phyloP scores from a whole-genome alignment of 768 basidiomycete genomes.

The Tricholoma matsutake region DNA sequence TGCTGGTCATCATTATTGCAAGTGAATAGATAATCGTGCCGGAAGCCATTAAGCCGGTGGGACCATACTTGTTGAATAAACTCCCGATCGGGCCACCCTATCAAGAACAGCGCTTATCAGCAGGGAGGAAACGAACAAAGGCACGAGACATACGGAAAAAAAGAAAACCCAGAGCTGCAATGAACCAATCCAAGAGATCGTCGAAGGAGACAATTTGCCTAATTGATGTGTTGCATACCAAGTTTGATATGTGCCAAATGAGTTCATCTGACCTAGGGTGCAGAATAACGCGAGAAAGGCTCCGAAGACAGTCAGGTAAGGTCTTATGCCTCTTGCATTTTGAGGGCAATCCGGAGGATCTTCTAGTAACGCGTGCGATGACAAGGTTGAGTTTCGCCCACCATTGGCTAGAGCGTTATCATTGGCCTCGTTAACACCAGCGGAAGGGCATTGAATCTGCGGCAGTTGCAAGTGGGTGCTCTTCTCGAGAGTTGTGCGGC shows the following conservation, averaged over 20 bases:
- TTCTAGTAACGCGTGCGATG: slow-evolving; percentile 6
- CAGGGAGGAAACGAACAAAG: neutral
- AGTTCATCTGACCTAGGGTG: slow-evolving; percentile 69
- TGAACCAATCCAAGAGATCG: slow-evolving; percentile 71
- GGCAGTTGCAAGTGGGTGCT: slow-evolving; percentile 6
- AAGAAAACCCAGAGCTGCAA: slow-evolving; percentile 69
- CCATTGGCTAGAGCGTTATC: neutral
- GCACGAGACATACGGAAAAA: slow-evolving; percentile 48
- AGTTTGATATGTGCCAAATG: slow-evolving; percentile 70
- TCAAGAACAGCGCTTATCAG: neutral
- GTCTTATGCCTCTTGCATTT: slow-evolving; percentile 30
- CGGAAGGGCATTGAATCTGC: neutral
- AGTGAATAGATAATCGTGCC: slow-evolving; percentile 48
- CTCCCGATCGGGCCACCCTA: slow-evolving; percentile 64
- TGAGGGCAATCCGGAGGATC: slow-evolving; percentile 5
- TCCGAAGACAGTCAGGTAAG: slow-evolving; percentile 54
- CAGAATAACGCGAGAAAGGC: slow-evolving; percentile 66
- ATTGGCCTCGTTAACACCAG: slow-evolving; percentile 2
- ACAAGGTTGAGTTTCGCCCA: neutral
- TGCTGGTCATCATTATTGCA: slow-evolving; percentile 59
- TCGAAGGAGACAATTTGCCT: slow-evolving; percentile 42
- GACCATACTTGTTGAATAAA: slow-evolving; percentile 59
- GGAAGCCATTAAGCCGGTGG: slow-evolving; percentile 45
- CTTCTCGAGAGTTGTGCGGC: slow-evolving; percentile 11
- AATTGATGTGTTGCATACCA: slow-evolving; percentile 67